Percentiles rank a stretch among this genome's conserved stretches.
phyloP scores from a whole-genome alignment of 2,329 filamentous ascomycete species.

The Aureobasidium sp. region DNA sequence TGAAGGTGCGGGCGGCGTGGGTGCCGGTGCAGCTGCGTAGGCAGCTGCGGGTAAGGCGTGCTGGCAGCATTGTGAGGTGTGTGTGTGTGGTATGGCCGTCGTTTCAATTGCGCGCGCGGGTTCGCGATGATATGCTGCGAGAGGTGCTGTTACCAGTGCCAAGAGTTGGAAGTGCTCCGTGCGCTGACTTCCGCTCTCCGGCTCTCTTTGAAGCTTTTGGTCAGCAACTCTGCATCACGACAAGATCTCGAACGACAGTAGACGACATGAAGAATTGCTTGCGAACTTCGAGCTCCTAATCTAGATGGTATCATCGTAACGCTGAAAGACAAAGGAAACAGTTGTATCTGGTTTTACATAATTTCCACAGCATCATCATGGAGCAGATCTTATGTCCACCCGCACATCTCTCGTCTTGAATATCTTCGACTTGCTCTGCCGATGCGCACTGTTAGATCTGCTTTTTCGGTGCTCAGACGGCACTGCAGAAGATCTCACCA shows the following conservation, averaged over 20 bases:
- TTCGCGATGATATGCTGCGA: background rate
- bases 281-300: background rate
- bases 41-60: background rate
- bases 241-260: background rate
- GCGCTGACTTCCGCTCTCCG: conserved; percentile 1
- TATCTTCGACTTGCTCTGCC: conserved; percentile 1
- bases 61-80: conserved; percentile 5
- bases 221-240: background rate
- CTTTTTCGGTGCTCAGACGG: background rate
- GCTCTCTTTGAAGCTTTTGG: conserved; percentile 2
- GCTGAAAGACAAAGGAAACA: background rate
- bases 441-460: background rate
- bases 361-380: too few relatives aligned
- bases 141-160: conserved; percentile 6
- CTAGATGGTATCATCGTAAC: background rate
- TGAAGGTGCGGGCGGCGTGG: conserved; percentile 18
- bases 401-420: conserved; percentile 4
- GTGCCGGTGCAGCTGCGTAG: background rate
- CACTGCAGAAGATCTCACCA: background rate
- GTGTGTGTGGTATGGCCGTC: background rate
- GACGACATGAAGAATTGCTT: background rate
- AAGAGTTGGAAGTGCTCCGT: background rate
- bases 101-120: background rate
- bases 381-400: background rate
- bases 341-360: too few relatives aligned